Evolutionary conservation across 2,329 filamentous ascomycete species (phyloP).

Genomic region (Dryadomyces quercus-mongolicae): DNA sequence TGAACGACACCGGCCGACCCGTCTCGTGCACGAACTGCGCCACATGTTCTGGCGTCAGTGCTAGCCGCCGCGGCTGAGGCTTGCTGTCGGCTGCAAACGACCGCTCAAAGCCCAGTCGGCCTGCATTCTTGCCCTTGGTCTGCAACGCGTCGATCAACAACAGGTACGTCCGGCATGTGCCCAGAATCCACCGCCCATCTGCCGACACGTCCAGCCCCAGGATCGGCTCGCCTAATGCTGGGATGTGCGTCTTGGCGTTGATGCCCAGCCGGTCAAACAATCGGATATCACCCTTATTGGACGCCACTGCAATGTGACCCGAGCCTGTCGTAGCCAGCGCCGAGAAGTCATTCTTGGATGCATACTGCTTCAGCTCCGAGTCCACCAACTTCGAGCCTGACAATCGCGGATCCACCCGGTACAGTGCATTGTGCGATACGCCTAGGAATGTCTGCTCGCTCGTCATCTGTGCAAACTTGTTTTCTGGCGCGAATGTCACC

Average conservation of each 20-base stretch:
- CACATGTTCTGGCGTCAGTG: conserved; percentile 80
- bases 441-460: conserved; percentile 90
- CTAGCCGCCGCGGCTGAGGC: conserved; percentile 82
- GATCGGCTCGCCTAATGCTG: conserved; percentile 88
- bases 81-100: conserved; percentile 86
- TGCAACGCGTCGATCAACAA: conserved; percentile 87
- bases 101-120: conserved; percentile 95
- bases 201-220: conserved; percentile 91
- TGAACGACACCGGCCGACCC: conserved; percentile 74
- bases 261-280: conserved; percentile 94
- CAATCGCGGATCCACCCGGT: conserved; percentile 84
- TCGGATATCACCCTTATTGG: conserved; percentile 92
- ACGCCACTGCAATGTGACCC: conserved; percentile 92
- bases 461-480: conserved; percentile 97
- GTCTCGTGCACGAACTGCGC: conserved; percentile 98
- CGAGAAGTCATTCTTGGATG: conserved; percentile 94
- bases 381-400: conserved; percentile 88
- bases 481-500: conserved; percentile 84
- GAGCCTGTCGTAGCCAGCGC: conserved; percentile 90
- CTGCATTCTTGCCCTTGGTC: conserved; percentile 88
- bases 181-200: conserved; percentile 90
- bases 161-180: conserved; percentile 87
- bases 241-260: conserved; percentile 94
- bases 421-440: conserved; percentile 84
- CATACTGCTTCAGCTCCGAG: conserved; percentile 86